Conservation (phyloP, 2,329 filamentous ascomycete genomes). For the Leptographium flavum region DNA sequence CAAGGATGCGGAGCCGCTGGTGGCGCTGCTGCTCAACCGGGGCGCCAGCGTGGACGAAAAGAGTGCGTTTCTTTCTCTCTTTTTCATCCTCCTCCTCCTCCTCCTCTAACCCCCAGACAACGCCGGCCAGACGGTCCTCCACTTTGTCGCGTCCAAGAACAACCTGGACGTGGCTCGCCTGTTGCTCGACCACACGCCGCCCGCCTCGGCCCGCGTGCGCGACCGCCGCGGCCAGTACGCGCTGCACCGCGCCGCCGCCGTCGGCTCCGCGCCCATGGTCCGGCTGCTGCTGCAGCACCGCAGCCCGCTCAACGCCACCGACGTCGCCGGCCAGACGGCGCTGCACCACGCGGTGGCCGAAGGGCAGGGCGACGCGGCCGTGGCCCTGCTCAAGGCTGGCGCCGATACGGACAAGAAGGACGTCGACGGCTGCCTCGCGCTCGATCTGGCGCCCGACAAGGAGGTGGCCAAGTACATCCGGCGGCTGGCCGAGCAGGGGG, state of each 20-base stretch:
- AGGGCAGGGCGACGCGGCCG: slow-evolving; percentile 66
- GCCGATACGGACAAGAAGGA: slow-evolving; percentile 72
- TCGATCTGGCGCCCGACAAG: slow-evolving; percentile 74
- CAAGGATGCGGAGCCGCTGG: slow-evolving; percentile 54
- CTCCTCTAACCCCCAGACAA: neutral
- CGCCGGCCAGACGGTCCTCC: slow-evolving; percentile 58
- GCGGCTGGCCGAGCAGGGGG: slow-evolving; percentile 68
- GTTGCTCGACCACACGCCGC: slow-evolving; percentile 55
- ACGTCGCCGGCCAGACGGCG: slow-evolving; percentile 71
- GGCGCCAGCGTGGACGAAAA: slow-evolving; percentile 61
- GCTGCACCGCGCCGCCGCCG: slow-evolving; percentile 80
- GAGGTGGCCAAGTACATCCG: slow-evolving; percentile 70
- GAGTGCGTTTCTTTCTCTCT: slow-evolving; percentile 29
- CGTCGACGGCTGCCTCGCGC: slow-evolving; percentile 51
- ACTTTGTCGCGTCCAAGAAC: slow-evolving; percentile 83
- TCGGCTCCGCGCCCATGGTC: slow-evolving; percentile 79
- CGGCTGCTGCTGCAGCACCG: slow-evolving; percentile 60
- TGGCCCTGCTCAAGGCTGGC: slow-evolving; percentile 70
- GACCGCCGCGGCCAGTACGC: slow-evolving; percentile 83
- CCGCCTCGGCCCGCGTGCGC: slow-evolving; percentile 63
- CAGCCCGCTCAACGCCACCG: slow-evolving; percentile 73
- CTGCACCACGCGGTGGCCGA: slow-evolving; percentile 79
- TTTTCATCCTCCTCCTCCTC: neutral
- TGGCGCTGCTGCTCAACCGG: slow-evolving; percentile 52
- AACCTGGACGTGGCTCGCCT: slow-evolving; percentile 69